Conservation (phyloP, 1,284 basidiomycete species). For the Thelephora terrestris region DNA sequence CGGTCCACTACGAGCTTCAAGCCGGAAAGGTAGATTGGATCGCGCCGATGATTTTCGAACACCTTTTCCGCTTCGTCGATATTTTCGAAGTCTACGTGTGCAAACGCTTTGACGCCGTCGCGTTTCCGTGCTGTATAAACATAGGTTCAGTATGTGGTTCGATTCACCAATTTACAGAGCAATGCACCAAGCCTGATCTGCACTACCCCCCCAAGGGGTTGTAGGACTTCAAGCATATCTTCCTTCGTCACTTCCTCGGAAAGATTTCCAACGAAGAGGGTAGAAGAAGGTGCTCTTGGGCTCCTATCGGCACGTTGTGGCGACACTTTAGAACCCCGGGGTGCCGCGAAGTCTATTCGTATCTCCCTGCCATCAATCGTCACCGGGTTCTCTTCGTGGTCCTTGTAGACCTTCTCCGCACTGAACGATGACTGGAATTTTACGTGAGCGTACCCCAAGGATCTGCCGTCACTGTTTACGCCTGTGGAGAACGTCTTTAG, state of each 20-base stretch:
- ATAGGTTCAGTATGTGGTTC: background rate
- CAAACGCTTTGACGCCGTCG: slow-evolving; percentile 1
- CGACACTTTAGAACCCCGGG: background rate
- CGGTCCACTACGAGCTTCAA: background rate
- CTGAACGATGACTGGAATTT: background rate
- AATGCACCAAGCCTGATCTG: slow-evolving; percentile 4
- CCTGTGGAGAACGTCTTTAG: background rate
- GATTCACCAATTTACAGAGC: background rate
- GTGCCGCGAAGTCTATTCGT: background rate
- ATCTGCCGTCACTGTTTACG: slow-evolving; percentile 1
- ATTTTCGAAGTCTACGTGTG: slow-evolving; percentile 6
- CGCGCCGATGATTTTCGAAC: background rate
- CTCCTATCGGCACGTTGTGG: background rate
- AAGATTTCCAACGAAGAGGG: slow-evolving; percentile 8
- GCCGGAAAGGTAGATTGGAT: background rate
- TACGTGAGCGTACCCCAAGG: slow-evolving; percentile 3
- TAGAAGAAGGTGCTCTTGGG: background rate
- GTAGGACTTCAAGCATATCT: slow-evolving; percentile 1
- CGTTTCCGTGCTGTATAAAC: background rate
- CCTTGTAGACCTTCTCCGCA: background rate
- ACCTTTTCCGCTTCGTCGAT: slow-evolving; percentile 2
- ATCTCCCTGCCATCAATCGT: background rate
- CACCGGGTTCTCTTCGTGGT: slow-evolving; percentile 2
- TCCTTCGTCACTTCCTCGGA: slow-evolving; percentile 2
- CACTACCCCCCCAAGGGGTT: background rate